A percentile compares a stretch with the other conserved stretches of the same genome.
Evolutionary conservation across 768 basidiomycete species (phyloP).

Genomic region (Hemileccinum impolitum): DNA sequence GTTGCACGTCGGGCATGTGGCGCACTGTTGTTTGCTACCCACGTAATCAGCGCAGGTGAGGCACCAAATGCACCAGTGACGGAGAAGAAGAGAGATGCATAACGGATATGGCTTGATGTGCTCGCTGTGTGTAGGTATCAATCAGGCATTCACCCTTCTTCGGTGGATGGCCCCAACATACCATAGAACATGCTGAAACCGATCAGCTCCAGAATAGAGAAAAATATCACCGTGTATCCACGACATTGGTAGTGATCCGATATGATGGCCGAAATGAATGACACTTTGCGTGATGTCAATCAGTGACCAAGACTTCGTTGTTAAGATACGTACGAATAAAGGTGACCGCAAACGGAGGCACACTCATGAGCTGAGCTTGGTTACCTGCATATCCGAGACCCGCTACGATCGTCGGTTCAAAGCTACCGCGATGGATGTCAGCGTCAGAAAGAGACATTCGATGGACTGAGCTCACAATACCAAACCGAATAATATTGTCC

Average conservation of each 20-base stretch:
- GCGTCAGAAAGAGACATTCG: slow-evolving; percentile 25
- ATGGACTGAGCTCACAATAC: slow-evolving; percentile 20
- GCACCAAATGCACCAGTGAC: slow-evolving; percentile 48
- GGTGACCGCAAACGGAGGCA: slow-evolving; percentile 49
- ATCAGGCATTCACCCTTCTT: background rate
- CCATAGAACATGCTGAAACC: slow-evolving; percentile 57
- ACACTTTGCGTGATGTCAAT: slow-evolving; percentile 25
- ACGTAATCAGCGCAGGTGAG: slow-evolving; percentile 52
- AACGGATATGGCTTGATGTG: slow-evolving; percentile 40
- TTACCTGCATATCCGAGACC: slow-evolving; percentile 54
- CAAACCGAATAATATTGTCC: slow-evolving; percentile 13
- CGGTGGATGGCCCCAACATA: slow-evolving; percentile 21
- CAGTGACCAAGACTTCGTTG: background rate
- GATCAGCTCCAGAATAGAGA: slow-evolving; percentile 40
- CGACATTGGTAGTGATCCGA: slow-evolving; percentile 55
- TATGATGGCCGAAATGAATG: slow-evolving; percentile 39
- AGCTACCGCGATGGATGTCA: slow-evolving; percentile 44
- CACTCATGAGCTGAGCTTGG: slow-evolving; percentile 59
- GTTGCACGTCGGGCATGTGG: slow-evolving; percentile 58
- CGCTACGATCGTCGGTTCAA: slow-evolving; percentile 69
- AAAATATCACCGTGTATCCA: slow-evolving; percentile 44
- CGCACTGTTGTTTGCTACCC: slow-evolving; percentile 60
- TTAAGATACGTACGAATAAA: slow-evolving; percentile 39
- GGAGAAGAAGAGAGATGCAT: slow-evolving; percentile 56
- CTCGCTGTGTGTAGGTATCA: slow-evolving; percentile 6